Percentiles rank a stretch among this genome's conserved stretches.
These are phyloP conservation scores for Hyaloscypha bicolor DNA, from an alignment of 495 filamentous ascomycete genomes.

Conservation along the genomic window DNA sequence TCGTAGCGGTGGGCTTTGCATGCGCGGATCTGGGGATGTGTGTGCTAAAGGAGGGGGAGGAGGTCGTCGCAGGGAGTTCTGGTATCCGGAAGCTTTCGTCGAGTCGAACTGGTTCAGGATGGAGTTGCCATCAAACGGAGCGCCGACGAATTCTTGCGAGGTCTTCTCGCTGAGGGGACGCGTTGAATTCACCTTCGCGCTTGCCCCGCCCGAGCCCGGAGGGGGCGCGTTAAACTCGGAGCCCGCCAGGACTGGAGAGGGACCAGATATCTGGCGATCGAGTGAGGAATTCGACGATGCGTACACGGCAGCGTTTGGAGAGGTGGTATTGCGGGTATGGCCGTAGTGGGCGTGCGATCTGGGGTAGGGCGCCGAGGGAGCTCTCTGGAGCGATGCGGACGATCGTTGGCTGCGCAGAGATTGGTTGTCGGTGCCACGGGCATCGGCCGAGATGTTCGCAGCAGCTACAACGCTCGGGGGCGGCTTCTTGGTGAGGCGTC, in stretches of 20 bases:
- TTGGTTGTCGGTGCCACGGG: constrained; percentile 46
- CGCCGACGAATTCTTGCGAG: constrained; percentile 71
- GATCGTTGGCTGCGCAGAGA: constrained; percentile 57
- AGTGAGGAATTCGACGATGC: constrained; percentile 48
- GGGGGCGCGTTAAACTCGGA: constrained; percentile 44
- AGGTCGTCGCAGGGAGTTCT: constrained; percentile 48
- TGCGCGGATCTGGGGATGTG: constrained; percentile 57
- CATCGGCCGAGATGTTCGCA: constrained; percentile 19
- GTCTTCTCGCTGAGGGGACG: constrained; percentile 62
- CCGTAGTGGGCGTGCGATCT: constrained; percentile 42
- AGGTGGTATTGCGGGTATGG: constrained; percentile 38
- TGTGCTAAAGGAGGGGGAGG: constrained; percentile 57
- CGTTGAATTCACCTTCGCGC: constrained; percentile 19
- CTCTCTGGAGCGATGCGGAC: constrained; percentile 63
- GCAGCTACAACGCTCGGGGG: constrained; percentile 41
- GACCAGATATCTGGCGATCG: constrained; percentile 37
- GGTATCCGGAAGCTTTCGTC: constrained; percentile 55
- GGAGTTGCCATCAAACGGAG: constrained; percentile 67
- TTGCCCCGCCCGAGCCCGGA: constrained; percentile 10
- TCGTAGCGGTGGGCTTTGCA: constrained; percentile 64
- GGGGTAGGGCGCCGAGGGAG: constrained; percentile 67
- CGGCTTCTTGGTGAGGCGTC: constrained; percentile 58
- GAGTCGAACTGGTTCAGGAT: constrained; percentile 73
- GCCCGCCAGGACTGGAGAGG: constrained; percentile 48
- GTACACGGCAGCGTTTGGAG: constrained; percentile 40